Percentiles rank a stretch among this genome's conserved stretches.
Conservation (phyloP, 129 eudicot species). For the Artemisia argyi region DNA sequence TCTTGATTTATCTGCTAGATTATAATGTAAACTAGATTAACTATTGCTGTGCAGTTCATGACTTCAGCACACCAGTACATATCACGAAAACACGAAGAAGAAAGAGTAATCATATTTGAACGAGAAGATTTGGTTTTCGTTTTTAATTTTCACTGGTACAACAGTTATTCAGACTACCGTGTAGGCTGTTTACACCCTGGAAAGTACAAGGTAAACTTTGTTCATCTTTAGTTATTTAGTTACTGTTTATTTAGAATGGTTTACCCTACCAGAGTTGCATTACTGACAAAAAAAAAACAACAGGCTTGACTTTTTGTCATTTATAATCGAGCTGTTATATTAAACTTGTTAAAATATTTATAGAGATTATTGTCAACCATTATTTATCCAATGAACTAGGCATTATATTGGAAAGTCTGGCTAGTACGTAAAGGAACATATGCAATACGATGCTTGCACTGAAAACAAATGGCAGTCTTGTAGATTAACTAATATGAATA, state of each 20-base stretch:
- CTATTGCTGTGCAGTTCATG: slow-evolving; percentile 76
- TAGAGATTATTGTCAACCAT: too few relatives aligned
- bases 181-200: slow-evolving; percentile 93
- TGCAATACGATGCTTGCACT: too few relatives aligned
- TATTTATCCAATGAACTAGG: too few relatives aligned
- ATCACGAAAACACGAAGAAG: slow-evolving; percentile 89
- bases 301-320: too few relatives aligned
- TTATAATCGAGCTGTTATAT: too few relatives aligned
- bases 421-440: too few relatives aligned
- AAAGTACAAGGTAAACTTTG: slow-evolving; percentile 71
- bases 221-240: background rate
- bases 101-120: slow-evolving; percentile 79
- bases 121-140: slow-evolving; percentile 89
- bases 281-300: too few relatives aligned
- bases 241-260: background rate
- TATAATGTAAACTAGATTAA: background rate
- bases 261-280: background rate
- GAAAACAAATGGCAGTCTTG: too few relatives aligned
- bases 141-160: slow-evolving; percentile 89
- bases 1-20: background rate
- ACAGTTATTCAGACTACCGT: slow-evolving; percentile 84
- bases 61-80: slow-evolving; percentile 88
- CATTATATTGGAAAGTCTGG: too few relatives aligned
- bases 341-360: too few relatives aligned
- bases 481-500: too few relatives aligned